phyloP scores from a whole-genome alignment of 1,284 basidiomycete genomes.

The Mixia osmundae region DNA sequence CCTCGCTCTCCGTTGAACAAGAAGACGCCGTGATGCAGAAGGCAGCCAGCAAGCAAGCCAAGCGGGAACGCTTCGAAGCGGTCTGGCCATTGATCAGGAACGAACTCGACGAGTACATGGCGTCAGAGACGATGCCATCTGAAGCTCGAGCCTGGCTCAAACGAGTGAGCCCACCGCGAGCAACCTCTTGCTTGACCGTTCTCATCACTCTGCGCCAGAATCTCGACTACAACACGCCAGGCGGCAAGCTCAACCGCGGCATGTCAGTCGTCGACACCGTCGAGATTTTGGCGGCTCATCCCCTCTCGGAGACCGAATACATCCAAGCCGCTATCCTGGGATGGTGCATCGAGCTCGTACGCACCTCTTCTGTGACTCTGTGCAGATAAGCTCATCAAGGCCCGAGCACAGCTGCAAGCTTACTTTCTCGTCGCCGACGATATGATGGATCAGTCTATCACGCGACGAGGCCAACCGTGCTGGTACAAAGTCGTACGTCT shows the following conservation, averaged over 20 bases:
- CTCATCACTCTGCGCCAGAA: slow-evolving; percentile 31
- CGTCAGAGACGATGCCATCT: slow-evolving; percentile 45
- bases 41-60: slow-evolving; percentile 16
- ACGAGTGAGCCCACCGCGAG: slow-evolving; percentile 27
- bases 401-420: slow-evolving; percentile 52
- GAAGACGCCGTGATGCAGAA: too few species aligned
- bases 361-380: slow-evolving; percentile 21
- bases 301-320: slow-evolving; percentile 57
- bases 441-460: slow-evolving; percentile 88
- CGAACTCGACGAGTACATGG: slow-evolving; percentile 38
- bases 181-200: neutral
- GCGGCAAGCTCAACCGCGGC: slow-evolving; percentile 90
- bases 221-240: slow-evolving; percentile 81
- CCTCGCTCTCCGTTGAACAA: too few species aligned
- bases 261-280: slow-evolving; percentile 84
- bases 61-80: slow-evolving; percentile 25
- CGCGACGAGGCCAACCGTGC: slow-evolving; percentile 91
- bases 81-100: slow-evolving; percentile 32
- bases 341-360: slow-evolving; percentile 83
- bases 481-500: slow-evolving; percentile 50
- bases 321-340: slow-evolving; percentile 70
- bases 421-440: slow-evolving; percentile 96
- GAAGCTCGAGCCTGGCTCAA: slow-evolving; percentile 64
- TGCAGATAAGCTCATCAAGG: neutral
- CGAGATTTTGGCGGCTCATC: slow-evolving; percentile 54